Evolutionary conservation across 371 early-diverging fungal genomes (phyloP), one percentile per base, ranked within the genome.

Genomic region (Zopfochytrium polystomum): DNA sequence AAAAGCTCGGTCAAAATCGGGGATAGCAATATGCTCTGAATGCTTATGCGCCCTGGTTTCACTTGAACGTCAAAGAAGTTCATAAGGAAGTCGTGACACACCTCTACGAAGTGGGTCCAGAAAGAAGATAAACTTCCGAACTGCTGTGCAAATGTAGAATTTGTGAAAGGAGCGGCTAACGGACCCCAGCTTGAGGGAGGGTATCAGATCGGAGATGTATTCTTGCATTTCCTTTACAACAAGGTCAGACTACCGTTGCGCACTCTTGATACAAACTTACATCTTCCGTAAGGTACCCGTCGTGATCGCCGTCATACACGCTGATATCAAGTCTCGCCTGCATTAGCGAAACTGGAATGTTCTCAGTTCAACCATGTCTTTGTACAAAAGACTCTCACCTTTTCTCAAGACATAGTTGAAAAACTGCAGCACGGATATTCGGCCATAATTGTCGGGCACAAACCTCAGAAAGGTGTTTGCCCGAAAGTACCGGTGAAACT

Each of bases 1-100:
- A 73, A 75, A 2, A 81, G 63, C 60, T 81, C 80, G 25, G 73
- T 72, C 43, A 81, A 63, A 31, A 78, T 79, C 1, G 75, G 78
- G 0, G 75, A 73, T 2, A 78, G 66, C 1, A 79, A 59, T 11
- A 80, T 72, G 47, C 58, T 67, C 53, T 74, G 65, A 35, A 80
- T 80, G 57, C 47, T 50, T 6, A 80, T 55, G 33, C 73, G 72
- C 3, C 74, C 77, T 71, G 50, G n/a, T n/a, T n/a, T n/a, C n/a
- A 11, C 18, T 9, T 18, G 25, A 23, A 11, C 23, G 22, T 47
- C 9, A 11, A 23, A 7, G 22, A 11, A 47, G 7, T n/a, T 54
- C 22, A 26, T 25, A 7, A 58, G 26, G 15, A 4, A 18, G n/a
- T 30, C n/a, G 33, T 47, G 5, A 25, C 29, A 38, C 33, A 78